Evolutionary conservation across 768 basidiomycete species (phyloP).

Genomic region (Pulveroboletus sp.): DNA sequence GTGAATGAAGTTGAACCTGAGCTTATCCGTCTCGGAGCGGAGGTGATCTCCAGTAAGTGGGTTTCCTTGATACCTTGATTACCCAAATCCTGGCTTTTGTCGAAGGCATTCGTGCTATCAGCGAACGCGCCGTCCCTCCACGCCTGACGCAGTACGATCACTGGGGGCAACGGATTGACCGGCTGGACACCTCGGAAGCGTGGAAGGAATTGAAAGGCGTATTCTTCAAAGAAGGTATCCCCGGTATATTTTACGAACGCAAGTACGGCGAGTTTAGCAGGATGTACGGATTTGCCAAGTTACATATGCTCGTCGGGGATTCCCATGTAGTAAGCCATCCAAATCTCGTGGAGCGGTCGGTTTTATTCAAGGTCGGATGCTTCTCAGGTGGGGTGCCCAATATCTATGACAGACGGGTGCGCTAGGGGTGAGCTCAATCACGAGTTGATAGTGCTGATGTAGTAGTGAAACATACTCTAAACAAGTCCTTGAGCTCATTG

Average conservation of each 20-base stretch:
- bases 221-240: constrained; percentile 61
- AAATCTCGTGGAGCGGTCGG: neutral
- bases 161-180: constrained; percentile 64
- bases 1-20: constrained; percentile 53
- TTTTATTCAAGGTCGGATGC: neutral
- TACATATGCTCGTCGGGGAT: constrained; percentile 57
- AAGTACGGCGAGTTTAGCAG: constrained; percentile 57
- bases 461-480: neutral
- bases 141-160: constrained; percentile 66
- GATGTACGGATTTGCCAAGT: constrained; percentile 61
- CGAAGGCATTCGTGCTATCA: constrained; percentile 51
- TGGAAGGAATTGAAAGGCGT: constrained; percentile 66
- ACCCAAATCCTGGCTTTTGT: neutral
- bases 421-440: constrained; percentile 44
- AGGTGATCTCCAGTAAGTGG: constrained; percentile 48
- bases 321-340: constrained; percentile 47
- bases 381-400: constrained; percentile 61
- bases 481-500: constrained; percentile 59
- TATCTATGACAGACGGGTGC: constrained; percentile 77
- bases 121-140: constrained; percentile 42
- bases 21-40: constrained; percentile 52
- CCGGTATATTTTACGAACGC: constrained; percentile 65
- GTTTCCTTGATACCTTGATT: neutral
- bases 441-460: neutral
- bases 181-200: constrained; percentile 64